phyloP scores from a whole-genome alignment of 257 asterid species.

The Lycium barbarum region DNA sequence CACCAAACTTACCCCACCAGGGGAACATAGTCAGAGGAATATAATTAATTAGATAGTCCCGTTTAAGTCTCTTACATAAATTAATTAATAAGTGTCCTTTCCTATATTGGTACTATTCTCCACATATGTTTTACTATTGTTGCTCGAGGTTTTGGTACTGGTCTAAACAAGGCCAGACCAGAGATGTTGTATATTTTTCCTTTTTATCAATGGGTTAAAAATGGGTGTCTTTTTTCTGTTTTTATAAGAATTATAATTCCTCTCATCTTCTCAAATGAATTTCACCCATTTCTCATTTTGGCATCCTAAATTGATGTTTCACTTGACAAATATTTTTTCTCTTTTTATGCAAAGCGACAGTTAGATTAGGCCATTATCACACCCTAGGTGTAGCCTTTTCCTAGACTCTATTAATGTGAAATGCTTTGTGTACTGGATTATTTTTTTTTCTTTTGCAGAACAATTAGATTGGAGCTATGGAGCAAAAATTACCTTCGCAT shows the following conservation, averaged over 20 bases:
- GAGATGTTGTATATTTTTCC: neutral
- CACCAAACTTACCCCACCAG: conserved; percentile 23
- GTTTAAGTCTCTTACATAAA: neutral
- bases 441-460: too few species aligned
- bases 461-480: too few species aligned
- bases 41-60: neutral
- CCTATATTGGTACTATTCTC: neutral
- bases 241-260: neutral
- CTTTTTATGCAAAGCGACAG: too few species aligned
- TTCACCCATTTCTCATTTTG: neutral
- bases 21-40: conserved; percentile 19
- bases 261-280: neutral
- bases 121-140: conserved; percentile 17
- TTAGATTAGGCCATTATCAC: too few species aligned
- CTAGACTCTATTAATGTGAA: too few species aligned
- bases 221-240: neutral
- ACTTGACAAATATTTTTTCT: neutral
- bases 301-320: neutral
- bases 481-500: too few species aligned
- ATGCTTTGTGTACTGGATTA: too few species aligned
- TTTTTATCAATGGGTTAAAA: neutral
- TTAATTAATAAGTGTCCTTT: conserved; percentile 20
- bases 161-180: conserved; percentile 27
- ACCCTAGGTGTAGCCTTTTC: too few species aligned
- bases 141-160: neutral